These are phyloP conservation scores for Globisporangium radiosum DNA, from an alignment of 352 stramenopile species.

Conservation along the genomic window DNA sequence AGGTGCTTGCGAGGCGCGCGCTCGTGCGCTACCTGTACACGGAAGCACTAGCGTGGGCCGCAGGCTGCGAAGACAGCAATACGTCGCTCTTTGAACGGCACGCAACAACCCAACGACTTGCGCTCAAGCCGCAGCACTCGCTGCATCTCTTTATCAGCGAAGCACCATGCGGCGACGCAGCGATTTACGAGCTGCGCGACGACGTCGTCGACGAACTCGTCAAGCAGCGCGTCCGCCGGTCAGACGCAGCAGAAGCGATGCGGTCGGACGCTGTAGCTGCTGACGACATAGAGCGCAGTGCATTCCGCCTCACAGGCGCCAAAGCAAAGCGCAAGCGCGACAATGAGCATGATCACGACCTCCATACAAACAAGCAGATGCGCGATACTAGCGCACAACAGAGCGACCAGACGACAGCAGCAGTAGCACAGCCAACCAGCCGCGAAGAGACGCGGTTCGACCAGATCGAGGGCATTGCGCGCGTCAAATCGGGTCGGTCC, in stretches of 20 bases:
- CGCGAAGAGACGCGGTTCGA: slow-evolving; percentile 41
- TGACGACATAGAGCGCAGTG: slow-evolving; percentile 25
- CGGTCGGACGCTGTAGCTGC: background rate
- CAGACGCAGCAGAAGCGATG: background rate
- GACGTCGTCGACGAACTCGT: slow-evolving; percentile 63
- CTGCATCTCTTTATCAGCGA: slow-evolving; percentile 92
- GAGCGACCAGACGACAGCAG: background rate
- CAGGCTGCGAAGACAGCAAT: slow-evolving; percentile 9
- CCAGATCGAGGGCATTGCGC: slow-evolving; percentile 69
- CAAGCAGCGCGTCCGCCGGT: slow-evolving; percentile 26
- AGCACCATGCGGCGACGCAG: slow-evolving; percentile 89
- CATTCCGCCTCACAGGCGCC: slow-evolving; percentile 55
- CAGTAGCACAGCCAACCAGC: background rate
- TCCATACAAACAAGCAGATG: background rate
- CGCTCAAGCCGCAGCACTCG: slow-evolving; percentile 45
- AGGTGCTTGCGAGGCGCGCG: slow-evolving; percentile 84
- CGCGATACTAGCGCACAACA: background rate
- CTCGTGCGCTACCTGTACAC: slow-evolving; percentile 83
- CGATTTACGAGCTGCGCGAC: slow-evolving; percentile 87
- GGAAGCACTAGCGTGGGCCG: slow-evolving; percentile 45
- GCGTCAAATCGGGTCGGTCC: slow-evolving; percentile 89
- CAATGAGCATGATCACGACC: background rate
- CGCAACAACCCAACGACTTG: slow-evolving; percentile 24
- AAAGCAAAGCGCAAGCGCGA: slow-evolving; percentile 38
- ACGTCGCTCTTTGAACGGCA: slow-evolving; percentile 46